Evolutionary conservation across 139 green algal genomes (phyloP).

Genomic region (Asterochloris erici): DNA sequence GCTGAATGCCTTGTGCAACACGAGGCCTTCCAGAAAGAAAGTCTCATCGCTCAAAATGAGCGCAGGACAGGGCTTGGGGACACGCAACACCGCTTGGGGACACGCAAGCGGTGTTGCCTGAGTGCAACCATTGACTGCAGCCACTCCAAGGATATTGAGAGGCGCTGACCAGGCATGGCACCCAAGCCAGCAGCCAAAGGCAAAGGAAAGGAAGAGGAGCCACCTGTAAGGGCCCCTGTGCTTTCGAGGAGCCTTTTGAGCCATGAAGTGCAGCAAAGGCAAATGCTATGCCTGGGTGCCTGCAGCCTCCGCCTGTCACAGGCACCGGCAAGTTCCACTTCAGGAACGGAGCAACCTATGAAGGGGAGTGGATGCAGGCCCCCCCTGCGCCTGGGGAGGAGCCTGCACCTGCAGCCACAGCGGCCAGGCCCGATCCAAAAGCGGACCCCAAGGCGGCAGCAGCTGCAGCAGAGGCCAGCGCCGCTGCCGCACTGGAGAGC

Average conservation of each 20-base stretch:
- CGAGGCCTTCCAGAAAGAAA: no score
- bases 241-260: not conserved
- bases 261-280: not conserved
- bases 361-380: constrained; percentile 29
- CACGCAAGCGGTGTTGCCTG: no score
- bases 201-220: constrained; percentile 2
- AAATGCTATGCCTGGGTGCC: not conserved
- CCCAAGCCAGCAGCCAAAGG: constrained; percentile 9
- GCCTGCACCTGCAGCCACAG: constrained; percentile 1
- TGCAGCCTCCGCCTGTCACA: constrained; percentile 16
- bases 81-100: no score
- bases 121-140: no score
- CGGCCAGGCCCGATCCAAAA: constrained; percentile 4
- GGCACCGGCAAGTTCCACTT: constrained; percentile 30
- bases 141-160: no score
- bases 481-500: not conserved
- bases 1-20: no score
- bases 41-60: no score
- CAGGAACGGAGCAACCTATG: constrained; percentile 33
- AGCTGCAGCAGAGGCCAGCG: constrained; percentile 7
- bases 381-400: not conserved
- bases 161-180: not conserved
- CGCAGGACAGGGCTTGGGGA: no score
- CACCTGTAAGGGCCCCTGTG: not conserved
- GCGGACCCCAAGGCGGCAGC: constrained; percentile 15